Conservation (phyloP, 2,329 filamentous ascomycete species). For the Hymenotorrendiella dingleyae region DNA sequence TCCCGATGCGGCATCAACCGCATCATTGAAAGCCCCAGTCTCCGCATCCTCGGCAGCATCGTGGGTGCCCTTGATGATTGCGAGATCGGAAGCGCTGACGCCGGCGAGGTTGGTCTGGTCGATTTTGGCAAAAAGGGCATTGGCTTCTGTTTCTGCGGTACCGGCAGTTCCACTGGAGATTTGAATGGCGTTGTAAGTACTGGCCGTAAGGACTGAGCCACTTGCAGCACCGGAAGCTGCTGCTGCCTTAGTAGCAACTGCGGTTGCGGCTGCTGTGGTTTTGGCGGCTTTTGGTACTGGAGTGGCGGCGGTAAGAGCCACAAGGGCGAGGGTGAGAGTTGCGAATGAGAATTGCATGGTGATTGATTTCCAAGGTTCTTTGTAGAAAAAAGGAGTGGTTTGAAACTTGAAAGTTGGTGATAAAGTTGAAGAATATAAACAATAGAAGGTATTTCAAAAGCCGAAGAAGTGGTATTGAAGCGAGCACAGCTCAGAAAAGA, state of each 20-base stretch:
- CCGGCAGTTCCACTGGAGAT: conserved; percentile 43
- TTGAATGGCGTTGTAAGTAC: conserved; percentile 40
- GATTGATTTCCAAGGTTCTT: too few species aligned
- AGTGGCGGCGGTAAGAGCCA: conserved; percentile 26
- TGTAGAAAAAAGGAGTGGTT: too few species aligned
- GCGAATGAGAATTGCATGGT: conserved; percentile 34
- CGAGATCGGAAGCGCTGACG: conserved; percentile 42
- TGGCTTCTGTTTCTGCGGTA: conserved; percentile 39
- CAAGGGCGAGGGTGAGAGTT: conserved; percentile 21
- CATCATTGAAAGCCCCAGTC: conserved; percentile 46
- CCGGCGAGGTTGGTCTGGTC: conserved; percentile 38
- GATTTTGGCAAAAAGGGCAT: conserved; percentile 33
- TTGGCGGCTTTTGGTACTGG: conserved; percentile 22
- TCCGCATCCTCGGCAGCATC: conserved; percentile 49
- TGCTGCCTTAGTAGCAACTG: conserved; percentile 6
- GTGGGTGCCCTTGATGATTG: conserved; percentile 45
- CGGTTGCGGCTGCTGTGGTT: conserved; percentile 10
- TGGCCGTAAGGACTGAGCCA: conserved; percentile 31
- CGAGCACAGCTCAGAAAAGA: conserved; percentile 27
- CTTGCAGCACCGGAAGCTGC: conserved; percentile 13
- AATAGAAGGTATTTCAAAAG: conserved; percentile 11
- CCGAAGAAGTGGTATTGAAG: conserved; percentile 5
- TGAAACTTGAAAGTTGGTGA: conserved; percentile 2
- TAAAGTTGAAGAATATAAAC: conserved; percentile 19
- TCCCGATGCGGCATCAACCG: conserved; percentile 43